These are phyloP conservation scores for Globisporangium recalcitrans DNA, from an alignment of 352 stramenopile genomes.

Conservation along the genomic window DNA sequence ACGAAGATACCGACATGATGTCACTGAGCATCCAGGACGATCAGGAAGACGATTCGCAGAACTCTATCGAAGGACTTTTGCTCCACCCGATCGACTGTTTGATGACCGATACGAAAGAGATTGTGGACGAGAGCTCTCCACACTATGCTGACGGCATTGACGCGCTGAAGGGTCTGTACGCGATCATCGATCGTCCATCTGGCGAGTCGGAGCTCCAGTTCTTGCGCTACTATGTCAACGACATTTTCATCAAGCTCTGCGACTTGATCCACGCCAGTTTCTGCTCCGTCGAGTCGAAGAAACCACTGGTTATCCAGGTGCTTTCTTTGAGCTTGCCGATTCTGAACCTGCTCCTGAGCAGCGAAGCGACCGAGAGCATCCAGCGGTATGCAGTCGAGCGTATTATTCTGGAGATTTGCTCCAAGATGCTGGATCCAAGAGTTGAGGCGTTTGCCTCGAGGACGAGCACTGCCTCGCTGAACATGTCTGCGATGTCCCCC, in stretches of 20 bases:
- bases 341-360: constrained; percentile 57
- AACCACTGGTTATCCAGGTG: constrained; percentile 62
- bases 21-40: constrained; percentile 25
- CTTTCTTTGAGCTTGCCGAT: constrained; percentile 70
- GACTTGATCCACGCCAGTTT: constrained; percentile 75
- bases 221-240: constrained; percentile 70
- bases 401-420: constrained; percentile 67
- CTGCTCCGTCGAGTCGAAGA: constrained; percentile 47
- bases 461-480: constrained; percentile 31
- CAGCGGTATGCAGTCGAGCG: constrained; percentile 75
- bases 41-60: background rate
- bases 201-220: constrained; percentile 60
- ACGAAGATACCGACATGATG: constrained; percentile 61
- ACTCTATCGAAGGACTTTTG: constrained; percentile 46
- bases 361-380: constrained; percentile 48
- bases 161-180: constrained; percentile 74
- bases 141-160: constrained; percentile 63
- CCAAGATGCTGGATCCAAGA: constrained; percentile 66
- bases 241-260: constrained; percentile 69
- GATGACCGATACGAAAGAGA: constrained; percentile 54
- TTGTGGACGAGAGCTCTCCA: constrained; percentile 48
- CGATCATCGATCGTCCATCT: constrained; percentile 56
- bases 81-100: constrained; percentile 62
- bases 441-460: constrained; percentile 53
- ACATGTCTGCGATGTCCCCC: constrained; percentile 33